Evolutionary conservation across 2,329 filamentous ascomycete genomes (phyloP), one percentile per base, ranked within the genome.

Genomic region (Trichoderma breve): DNA sequence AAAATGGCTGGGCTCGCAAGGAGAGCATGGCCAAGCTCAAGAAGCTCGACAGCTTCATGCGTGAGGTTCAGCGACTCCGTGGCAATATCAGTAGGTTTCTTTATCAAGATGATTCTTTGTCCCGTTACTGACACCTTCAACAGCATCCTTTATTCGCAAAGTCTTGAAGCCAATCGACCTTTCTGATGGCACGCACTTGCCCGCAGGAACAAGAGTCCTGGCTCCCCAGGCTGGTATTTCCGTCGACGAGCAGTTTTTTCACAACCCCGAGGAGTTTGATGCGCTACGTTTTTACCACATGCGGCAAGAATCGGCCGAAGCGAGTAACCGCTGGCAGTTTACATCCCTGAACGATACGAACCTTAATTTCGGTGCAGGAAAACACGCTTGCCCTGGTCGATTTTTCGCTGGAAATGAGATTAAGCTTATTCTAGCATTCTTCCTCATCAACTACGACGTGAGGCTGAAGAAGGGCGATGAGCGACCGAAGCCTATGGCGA

Each of bases 21-120:
- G 82, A 83, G 72, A 83, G 79, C 72, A 81, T 85, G 80, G 75
- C 79, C 28, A 84, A 81, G 73, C 78, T 86, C 55, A 82, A 82
- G 76, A 85, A 84, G 77, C 74, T 85, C 75, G 84, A 86, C 75
- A 85, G 84, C 74, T 86, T 86, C 76, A 84, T 86, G 78, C 84
- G 83, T 73, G 84, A 86, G 18, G 78, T 80, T 9, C 78, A 80
- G 34, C 79, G 84, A 8, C 73, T 83, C 6, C 78, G 79, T 4
- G 83, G 83, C 36, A 84, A 84, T 32, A 83, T 84, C 68, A 84
- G 82, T 84, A 74, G 74, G 82, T 12, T 30, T 32, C 43, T 14
- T 26, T 11, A 3, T 53, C 47, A 24, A 24, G 5, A 24, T 53
- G n/a, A 51, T 51, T 51, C 9, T 51, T 9, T 9, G 15, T 18